A percentile compares a stretch with the other conserved stretches of the same genome.
phyloP scores from a whole-genome alignment of 495 filamentous ascomycete genomes.

The Elaphomyces granulatus region DNA sequence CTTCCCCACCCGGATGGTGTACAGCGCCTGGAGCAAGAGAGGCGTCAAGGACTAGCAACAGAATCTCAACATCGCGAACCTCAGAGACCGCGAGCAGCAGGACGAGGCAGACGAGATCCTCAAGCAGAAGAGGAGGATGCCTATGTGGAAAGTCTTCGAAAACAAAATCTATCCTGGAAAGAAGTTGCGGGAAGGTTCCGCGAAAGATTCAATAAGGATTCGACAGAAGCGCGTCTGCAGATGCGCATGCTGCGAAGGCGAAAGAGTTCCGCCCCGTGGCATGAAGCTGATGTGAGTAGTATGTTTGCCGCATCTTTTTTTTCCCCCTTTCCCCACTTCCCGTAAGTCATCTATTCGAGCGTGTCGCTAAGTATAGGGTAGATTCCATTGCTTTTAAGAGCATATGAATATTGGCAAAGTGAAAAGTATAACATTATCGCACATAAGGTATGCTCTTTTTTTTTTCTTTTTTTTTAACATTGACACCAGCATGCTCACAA shows the following conservation, averaged over 20 bases:
- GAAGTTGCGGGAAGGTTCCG: conserved; percentile 49
- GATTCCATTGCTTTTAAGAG: conserved; percentile 32
- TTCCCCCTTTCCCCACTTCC: too few species aligned
- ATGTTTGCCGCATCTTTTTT: conserved; percentile 17
- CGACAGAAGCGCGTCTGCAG: conserved; percentile 54
- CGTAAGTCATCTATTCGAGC: neutral
- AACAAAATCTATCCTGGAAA: conserved; percentile 56
- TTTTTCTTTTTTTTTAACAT: too few species aligned
- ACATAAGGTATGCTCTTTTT: conserved; percentile 26
- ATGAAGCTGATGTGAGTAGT: conserved; percentile 52
- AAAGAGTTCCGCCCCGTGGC: conserved; percentile 51
- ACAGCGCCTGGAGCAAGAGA: conserved; percentile 23
- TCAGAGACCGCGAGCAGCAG: conserved; percentile 26
- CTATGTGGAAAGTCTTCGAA: conserved; percentile 51
- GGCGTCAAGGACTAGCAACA: conserved; percentile 14
- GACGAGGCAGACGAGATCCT: conserved; percentile 30
- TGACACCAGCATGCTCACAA: too few species aligned
- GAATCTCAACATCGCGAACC: conserved; percentile 14
- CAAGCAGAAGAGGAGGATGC: conserved; percentile 51
- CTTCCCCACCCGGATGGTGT: conserved; percentile 28
- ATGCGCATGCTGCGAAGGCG: conserved; percentile 57
- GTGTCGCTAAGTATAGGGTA: conserved; percentile 13
- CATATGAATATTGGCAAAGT: conserved; percentile 34
- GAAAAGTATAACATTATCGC: conserved; percentile 37
- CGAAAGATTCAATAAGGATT: conserved; percentile 46